A percentile compares a stretch with the other conserved stretches of the same genome.
Conservation (phyloP, 2,329 filamentous ascomycete genomes). For the Exophiala sideris region DNA sequence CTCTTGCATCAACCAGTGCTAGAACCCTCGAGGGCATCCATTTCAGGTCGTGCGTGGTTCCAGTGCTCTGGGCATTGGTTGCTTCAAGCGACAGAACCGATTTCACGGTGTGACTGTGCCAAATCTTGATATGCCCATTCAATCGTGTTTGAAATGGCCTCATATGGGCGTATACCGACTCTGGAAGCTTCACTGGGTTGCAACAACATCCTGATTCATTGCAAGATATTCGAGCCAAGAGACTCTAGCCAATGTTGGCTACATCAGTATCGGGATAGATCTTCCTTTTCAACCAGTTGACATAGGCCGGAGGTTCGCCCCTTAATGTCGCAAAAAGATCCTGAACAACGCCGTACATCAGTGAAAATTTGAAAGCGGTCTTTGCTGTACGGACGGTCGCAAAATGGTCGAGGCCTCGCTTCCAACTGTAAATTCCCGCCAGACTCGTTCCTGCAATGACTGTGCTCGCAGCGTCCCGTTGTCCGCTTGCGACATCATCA, state of each 20-base stretch:
- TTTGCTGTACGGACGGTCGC: conserved; percentile 75
- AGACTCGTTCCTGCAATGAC: conserved; percentile 78
- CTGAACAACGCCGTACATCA: conserved; percentile 77
- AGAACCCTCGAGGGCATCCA: too few relatives aligned
- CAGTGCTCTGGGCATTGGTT: too few relatives aligned
- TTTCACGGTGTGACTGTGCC: too few relatives aligned
- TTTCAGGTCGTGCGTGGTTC: too few relatives aligned
- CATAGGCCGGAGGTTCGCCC: conserved; percentile 64
- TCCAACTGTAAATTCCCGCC: conserved; percentile 80
- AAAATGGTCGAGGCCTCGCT: conserved; percentile 75
- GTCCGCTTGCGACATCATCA: conserved; percentile 64
- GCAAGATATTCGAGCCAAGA: not conserved
- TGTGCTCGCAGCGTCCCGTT: conserved; percentile 75
- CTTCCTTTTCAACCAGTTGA: conserved; percentile 56
- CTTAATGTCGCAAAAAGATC: conserved; percentile 67
- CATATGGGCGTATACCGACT: too few relatives aligned
- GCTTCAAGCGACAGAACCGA: too few relatives aligned
- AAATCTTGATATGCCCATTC: too few relatives aligned
- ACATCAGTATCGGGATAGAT: not conserved
- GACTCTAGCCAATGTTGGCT: not conserved
- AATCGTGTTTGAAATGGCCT: too few relatives aligned
- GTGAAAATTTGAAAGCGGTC: conserved; percentile 72
- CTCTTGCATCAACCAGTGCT: too few relatives aligned
- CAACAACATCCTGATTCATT: too few relatives aligned
- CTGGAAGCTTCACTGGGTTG: too few relatives aligned